Evolutionary conservation across 2,329 filamentous ascomycete species (phyloP).

Genomic region (Sporothrix variecibatus): DNA sequence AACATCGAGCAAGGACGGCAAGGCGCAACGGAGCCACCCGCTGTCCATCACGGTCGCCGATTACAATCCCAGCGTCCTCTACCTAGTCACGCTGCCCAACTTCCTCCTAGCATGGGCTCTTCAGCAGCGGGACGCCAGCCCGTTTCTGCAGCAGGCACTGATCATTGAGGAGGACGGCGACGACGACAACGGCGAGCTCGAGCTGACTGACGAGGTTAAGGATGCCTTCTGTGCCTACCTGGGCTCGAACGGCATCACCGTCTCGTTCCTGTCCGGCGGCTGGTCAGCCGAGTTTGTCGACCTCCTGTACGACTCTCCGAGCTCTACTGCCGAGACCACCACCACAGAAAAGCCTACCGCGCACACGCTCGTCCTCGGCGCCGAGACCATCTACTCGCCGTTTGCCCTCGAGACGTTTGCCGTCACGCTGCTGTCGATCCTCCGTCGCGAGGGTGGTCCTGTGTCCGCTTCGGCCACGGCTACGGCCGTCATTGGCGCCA

Average conservation of each 20-base stretch:
- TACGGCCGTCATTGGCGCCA: slow-evolving; percentile 70
- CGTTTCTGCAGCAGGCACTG: slow-evolving; percentile 48
- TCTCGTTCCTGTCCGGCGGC: slow-evolving; percentile 72
- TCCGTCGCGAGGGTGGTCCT: slow-evolving; percentile 42
- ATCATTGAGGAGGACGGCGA: slow-evolving; percentile 60
- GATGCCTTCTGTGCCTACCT: slow-evolving; percentile 61
- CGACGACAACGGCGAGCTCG: slow-evolving; percentile 61
- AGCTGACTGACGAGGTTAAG: slow-evolving; percentile 61
- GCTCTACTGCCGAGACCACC: slow-evolving; percentile 30
- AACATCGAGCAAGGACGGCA: neutral
- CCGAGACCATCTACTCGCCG: slow-evolving; percentile 83
- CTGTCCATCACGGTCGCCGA: slow-evolving; percentile 70
- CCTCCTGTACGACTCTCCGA: slow-evolving; percentile 50
- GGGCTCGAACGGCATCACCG: slow-evolving; percentile 48
- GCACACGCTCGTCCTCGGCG: slow-evolving; percentile 63
- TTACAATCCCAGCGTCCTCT: slow-evolving; percentile 77
- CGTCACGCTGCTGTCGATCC: slow-evolving; percentile 62
- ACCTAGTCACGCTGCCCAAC: slow-evolving; percentile 79
- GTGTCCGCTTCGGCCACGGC: slow-evolving; percentile 46
- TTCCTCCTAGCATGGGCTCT: slow-evolving; percentile 70
- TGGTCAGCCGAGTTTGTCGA: slow-evolving; percentile 69
- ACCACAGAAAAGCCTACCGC: neutral
- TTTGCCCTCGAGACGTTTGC: slow-evolving; percentile 69
- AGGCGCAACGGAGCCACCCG: slow-evolving; percentile 29
- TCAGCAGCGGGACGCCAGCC: slow-evolving; percentile 40